A percentile compares a stretch with the other conserved stretches of the same genome.
phyloP scores from a whole-genome alignment of 495 filamentous ascomycete genomes.

The Letharia lupina region DNA sequence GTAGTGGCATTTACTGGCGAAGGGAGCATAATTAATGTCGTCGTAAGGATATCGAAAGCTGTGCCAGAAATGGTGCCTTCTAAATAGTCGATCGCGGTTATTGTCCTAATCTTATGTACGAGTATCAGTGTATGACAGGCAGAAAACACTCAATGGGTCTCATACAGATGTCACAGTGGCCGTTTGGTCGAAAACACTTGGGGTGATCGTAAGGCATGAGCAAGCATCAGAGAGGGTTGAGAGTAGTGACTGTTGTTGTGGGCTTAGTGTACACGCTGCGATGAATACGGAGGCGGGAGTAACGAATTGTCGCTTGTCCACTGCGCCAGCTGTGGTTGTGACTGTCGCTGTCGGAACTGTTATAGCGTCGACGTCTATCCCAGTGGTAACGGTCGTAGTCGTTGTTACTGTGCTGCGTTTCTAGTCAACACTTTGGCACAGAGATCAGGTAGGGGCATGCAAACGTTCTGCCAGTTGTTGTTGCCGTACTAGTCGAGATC shows the following conservation, averaged over 20 bases:
- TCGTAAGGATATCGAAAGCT: background rate
- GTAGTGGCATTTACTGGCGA: background rate
- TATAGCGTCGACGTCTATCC: background rate
- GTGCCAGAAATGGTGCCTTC: constrained; percentile 9
- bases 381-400: constrained; percentile 7
- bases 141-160: background rate
- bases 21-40: background rate
- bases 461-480: constrained; percentile 16
- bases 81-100: constrained; percentile 13
- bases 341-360: constrained; percentile 13
- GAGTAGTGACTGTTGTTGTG: constrained; percentile 12
- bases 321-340: background rate
- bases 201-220: constrained; percentile 25
- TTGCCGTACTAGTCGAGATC: constrained; percentile 7
- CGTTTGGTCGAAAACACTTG: constrained; percentile 13
- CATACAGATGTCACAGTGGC: constrained; percentile 17
- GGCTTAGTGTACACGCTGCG: constrained; percentile 6
- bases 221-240: constrained; percentile 23
- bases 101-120: constrained; percentile 10
- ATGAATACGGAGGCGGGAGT: constrained; percentile 8
- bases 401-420: constrained; percentile 11
- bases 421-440: constrained; percentile 3
- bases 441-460: background rate
- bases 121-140: constrained; percentile 3
- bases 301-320: background rate